A percentile compares a stretch with the other conserved stretches of the same genome.
These are phyloP conservation scores for Colletotrichum costaricense DNA, from an alignment of 2,329 filamentous ascomycete species.

Conservation along the genomic window DNA sequence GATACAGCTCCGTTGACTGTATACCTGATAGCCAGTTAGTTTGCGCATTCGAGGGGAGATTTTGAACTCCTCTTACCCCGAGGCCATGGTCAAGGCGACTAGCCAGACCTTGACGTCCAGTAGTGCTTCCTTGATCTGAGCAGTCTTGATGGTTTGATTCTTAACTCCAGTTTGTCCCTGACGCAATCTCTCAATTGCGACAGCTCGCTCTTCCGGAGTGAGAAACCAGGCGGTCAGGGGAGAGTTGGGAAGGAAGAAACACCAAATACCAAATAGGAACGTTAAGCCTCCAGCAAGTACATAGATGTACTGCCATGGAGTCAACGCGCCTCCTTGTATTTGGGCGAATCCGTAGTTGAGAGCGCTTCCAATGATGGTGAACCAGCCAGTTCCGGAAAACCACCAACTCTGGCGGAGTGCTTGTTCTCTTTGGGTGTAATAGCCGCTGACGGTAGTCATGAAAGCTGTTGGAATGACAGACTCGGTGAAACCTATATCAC, in stretches of 20 bases:
- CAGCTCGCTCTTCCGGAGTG: slow-evolving; percentile 69
- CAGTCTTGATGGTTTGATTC: slow-evolving; percentile 68
- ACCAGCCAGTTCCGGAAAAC: slow-evolving; percentile 70
- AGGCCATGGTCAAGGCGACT: slow-evolving; percentile 75
- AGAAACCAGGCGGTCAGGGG: slow-evolving; percentile 78
- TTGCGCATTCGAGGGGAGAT: background rate
- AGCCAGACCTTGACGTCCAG: slow-evolving; percentile 73
- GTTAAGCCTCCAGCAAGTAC: slow-evolving; percentile 74
- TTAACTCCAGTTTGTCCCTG: slow-evolving; percentile 72
- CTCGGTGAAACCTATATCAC: slow-evolving; percentile 63
- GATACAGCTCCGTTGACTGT: slow-evolving; percentile 78
- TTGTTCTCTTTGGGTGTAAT: slow-evolving; percentile 75
- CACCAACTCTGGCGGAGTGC: slow-evolving; percentile 74
- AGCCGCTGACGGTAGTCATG: slow-evolving; percentile 71
- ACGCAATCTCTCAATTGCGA: slow-evolving; percentile 72
- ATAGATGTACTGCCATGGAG: slow-evolving; percentile 78
- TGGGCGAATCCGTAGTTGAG: slow-evolving; percentile 77
- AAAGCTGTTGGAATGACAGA: slow-evolving; percentile 74
- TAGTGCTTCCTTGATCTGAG: slow-evolving; percentile 68
- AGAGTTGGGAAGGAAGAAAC: slow-evolving; percentile 74
- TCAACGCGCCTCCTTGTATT: slow-evolving; percentile 63
- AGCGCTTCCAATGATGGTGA: slow-evolving; percentile 71
- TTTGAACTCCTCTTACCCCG: slow-evolving; percentile 50
- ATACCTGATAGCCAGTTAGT: slow-evolving; percentile 51
- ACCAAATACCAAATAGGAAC: slow-evolving; percentile 72